phyloP scores from a whole-genome alignment of 148 eudicot genomes.

The Camellia japonica region DNA sequence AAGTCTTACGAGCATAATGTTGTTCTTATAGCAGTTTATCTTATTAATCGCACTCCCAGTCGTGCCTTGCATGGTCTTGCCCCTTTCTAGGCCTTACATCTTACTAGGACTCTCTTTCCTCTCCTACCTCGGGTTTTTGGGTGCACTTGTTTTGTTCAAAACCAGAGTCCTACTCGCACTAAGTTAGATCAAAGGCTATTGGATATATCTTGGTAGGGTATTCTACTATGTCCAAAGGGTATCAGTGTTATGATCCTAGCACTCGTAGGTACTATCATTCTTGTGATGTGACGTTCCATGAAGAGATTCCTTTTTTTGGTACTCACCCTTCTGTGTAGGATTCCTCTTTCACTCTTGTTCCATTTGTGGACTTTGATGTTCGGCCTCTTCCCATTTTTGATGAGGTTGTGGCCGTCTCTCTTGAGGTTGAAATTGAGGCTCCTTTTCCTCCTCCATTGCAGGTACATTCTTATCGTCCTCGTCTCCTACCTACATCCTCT shows the following conservation, averaged over 20 bases:
- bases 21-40: not conserved
- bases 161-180: not conserved
- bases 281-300: too few relatives aligned
- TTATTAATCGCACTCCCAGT: too few relatives aligned
- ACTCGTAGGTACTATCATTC: too few relatives aligned
- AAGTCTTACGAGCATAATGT: not conserved
- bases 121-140: not conserved
- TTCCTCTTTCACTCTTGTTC: too few relatives aligned
- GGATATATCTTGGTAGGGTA: not conserved
- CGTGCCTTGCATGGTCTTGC: too few relatives aligned
- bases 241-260: not conserved
- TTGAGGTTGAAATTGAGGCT: not conserved
- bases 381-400: too few relatives aligned
- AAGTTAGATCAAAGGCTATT: not conserved
- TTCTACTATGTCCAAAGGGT: not conserved
- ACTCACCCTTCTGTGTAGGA: too few relatives aligned
- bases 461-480: not conserved
- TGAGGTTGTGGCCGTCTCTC: not conserved
- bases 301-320: too few relatives aligned
- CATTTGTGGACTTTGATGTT: too few relatives aligned
- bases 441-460: not conserved
- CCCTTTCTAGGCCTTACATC: not conserved
- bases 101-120: not conserved
- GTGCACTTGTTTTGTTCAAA: not conserved
- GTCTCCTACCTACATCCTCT: not conserved